Base-by-base conservation (phyloP, 352 stramenopile species). In the Phytophthora kernoviae region DNA sequence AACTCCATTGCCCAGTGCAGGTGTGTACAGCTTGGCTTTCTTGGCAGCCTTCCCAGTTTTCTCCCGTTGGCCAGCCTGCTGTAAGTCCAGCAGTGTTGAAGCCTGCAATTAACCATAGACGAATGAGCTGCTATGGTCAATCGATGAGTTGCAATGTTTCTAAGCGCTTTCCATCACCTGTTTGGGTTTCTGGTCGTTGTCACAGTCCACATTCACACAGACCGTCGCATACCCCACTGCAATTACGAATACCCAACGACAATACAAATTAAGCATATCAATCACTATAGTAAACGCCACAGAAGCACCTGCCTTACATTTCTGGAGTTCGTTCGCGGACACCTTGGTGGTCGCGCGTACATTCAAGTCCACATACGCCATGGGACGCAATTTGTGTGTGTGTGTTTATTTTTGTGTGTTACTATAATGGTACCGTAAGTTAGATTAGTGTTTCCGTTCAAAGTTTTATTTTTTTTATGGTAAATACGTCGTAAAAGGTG, bases 361-460 rank as follows among this genome's bases (percentile, higher is more conserved):
- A 33, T 86, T 91, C 61, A 94, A 59, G 71, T 94, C 86, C 47
- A 78, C 65, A 70, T 91, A 94, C 68, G 75, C 64, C 68, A 87
- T 81, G 24, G 33, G 7, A 51, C 40, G 17, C 41, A 12, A 18
- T 47, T 27, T 54, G 24, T 6, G 6, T 30, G 3, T 54, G 24
- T 6, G 6, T 30, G 3, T 30, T 7, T 6, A 30, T 30, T 30
- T 30, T 30, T 30, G 24, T 30, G 6, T 30, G 3, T 3, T 3
- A 30, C 24, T 30, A 30, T 30, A 30, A 30, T 30, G 3, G 24
- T 30, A 30, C 24, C 24, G 24, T 30, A 30, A 7, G 6, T 30
- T 6, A 7, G 3, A 30, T 7, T 30, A 30, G 24, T 30, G n/a
- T n/a, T n/a, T n/a, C n/a, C n/a, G n/a, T n/a, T n/a, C n/a, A n/a